These are phyloP conservation scores for Chlorencoelia australis DNA, from an alignment of 2,329 filamentous ascomycete genomes.

Conservation along the genomic window DNA sequence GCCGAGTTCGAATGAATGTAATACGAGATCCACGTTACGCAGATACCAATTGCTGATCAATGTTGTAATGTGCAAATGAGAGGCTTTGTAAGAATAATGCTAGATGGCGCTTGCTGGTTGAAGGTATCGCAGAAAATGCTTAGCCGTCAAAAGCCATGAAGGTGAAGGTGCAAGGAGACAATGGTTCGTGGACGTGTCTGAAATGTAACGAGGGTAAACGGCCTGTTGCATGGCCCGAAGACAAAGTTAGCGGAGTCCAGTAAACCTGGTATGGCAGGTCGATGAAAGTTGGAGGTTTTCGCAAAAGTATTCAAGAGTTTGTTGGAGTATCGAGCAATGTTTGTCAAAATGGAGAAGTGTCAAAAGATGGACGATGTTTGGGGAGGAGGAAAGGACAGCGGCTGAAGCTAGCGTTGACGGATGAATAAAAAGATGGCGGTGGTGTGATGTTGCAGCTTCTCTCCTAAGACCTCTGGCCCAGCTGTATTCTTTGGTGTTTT, in stretches of 20 bases:
- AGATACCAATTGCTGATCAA: background rate
- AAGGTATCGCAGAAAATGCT: background rate
- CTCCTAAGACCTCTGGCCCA: no score
- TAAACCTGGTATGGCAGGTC: conserved; percentile 9
- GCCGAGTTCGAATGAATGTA: background rate
- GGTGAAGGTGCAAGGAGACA: conserved; percentile 1
- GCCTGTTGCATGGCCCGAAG: conserved; percentile 15
- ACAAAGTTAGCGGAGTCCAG: conserved; percentile 19
- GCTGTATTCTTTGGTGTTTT: no score
- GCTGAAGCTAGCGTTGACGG: no score
- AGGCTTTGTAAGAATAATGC: no score
- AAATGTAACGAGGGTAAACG: conserved; percentile 17
- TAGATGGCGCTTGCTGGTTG: no score
- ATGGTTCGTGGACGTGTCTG: conserved; percentile 2
- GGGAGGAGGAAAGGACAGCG: no score
- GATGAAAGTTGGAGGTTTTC: conserved; percentile 5
- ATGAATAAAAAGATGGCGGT: no score
- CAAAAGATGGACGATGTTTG: no score
- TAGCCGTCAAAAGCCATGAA: conserved; percentile 2
- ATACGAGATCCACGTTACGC: background rate
- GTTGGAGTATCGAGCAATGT: background rate
- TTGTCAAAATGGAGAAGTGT: background rate
- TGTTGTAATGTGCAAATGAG: background rate
- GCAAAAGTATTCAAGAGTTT: background rate
- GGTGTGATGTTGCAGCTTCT: no score